Evolutionary conservation across 2,329 filamentous ascomycete species (phyloP).

Genomic region (Botryotinia globosa): DNA sequence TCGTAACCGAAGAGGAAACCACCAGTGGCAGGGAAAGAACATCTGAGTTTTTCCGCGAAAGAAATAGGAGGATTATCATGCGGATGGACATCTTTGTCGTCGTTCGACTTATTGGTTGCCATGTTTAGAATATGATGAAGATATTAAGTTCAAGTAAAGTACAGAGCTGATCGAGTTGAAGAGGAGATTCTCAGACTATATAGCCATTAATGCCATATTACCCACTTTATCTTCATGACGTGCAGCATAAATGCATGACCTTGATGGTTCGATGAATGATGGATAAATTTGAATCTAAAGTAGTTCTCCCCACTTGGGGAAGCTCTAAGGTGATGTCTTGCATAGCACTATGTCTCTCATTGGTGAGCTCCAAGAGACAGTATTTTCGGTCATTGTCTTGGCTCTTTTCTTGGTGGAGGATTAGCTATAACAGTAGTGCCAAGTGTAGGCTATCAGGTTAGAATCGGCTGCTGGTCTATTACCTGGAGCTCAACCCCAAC

Average conservation of each 20-base stretch:
- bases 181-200: neutral
- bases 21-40: constrained; percentile 67
- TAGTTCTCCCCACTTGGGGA: neutral
- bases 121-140: neutral
- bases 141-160: neutral
- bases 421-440: neutral
- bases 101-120: constrained; percentile 28
- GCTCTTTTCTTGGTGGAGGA: neutral
- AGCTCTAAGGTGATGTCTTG: neutral
- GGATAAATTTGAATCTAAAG: neutral
- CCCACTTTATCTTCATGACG: neutral
- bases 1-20: constrained; percentile 63
- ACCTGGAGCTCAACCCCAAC: neutral
- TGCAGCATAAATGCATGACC: neutral
- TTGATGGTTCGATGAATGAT: neutral
- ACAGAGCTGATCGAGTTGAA: neutral
- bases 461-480: neutral
- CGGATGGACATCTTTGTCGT: constrained; percentile 43
- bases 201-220: neutral
- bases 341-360: neutral
- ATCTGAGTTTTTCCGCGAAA: constrained; percentile 64
- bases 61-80: constrained; percentile 65
- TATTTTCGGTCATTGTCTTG: neutral
- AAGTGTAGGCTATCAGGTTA: neutral
- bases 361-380: neutral